Conservation (phyloP, 192 early-diverging fungal species). For the Podila horticola region DNA sequence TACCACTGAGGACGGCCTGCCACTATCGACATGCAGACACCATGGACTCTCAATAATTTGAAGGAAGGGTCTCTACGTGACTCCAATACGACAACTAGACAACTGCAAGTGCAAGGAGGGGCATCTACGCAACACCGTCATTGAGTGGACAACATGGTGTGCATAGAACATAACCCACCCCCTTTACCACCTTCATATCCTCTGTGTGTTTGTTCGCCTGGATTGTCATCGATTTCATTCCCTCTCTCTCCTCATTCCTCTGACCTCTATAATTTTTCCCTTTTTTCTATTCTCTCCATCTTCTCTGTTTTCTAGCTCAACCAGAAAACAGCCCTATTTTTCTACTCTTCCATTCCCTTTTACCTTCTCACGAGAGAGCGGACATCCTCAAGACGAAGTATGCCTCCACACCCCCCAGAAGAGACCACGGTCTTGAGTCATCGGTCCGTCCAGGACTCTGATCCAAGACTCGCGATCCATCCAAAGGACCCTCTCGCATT, state of each 20-base stretch:
- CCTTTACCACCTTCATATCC: neutral
- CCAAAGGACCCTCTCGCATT: slow-evolving; percentile 26
- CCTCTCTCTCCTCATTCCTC: neutral
- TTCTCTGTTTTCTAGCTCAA: neutral
- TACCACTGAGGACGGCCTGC: too few species aligned
- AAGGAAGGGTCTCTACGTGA: too few species aligned
- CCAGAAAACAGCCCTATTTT: neutral
- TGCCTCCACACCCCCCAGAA: slow-evolving; percentile 36
- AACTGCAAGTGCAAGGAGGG: too few species aligned
- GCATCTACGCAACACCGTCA: too few species aligned
- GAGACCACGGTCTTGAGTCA: slow-evolving; percentile 29
- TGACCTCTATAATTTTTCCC: neutral
- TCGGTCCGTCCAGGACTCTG: slow-evolving; percentile 12
- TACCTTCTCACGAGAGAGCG: too few species aligned
- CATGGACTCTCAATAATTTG: too few species aligned
- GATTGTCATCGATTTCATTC: neutral
- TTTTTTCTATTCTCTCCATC: neutral
- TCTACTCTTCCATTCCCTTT: neutral
- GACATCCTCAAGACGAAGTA: neutral
- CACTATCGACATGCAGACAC: too few species aligned
- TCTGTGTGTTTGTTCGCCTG: neutral
- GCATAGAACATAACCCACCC: too few species aligned
- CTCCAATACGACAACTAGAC: too few species aligned
- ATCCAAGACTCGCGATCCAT: slow-evolving; percentile 13
- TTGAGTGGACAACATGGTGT: too few species aligned